Conservation (phyloP, 148 eudicot genomes). For the Euryodendron excelsum region DNA sequence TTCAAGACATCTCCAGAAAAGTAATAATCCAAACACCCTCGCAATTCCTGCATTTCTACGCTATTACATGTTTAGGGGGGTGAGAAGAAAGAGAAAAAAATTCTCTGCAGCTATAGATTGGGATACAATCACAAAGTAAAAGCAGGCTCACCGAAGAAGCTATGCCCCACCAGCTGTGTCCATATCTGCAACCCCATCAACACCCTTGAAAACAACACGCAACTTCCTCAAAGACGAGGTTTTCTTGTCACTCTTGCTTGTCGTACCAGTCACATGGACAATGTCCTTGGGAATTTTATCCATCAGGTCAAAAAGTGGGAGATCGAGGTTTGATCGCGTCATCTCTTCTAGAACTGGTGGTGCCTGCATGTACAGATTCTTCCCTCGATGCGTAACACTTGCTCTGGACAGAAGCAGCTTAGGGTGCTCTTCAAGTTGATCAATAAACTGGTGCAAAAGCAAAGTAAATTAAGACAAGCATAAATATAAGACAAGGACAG, state of each 20-base stretch:
- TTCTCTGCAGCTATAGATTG: neutral
- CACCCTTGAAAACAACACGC: conserved; percentile 70
- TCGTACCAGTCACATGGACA: conserved; percentile 65
- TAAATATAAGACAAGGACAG: neutral
- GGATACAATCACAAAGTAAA: neutral
- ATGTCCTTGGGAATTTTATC: conserved; percentile 49
- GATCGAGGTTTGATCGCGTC: conserved; percentile 72
- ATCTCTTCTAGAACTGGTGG: conserved; percentile 93
- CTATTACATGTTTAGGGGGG: neutral
- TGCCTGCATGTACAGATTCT: conserved; percentile 93
- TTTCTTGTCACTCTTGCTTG: conserved; percentile 56
- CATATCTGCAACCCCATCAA: conserved; percentile 64
- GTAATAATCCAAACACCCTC: conserved; percentile 5
- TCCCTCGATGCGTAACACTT: conserved; percentile 66
- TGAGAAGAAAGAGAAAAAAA: neutral
- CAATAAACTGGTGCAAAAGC: conserved; percentile 66
- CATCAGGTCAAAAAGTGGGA: conserved; percentile 78
- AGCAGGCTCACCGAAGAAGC: neutral
- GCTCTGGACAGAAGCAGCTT: conserved; percentile 65
- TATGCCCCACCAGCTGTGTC: conserved; percentile 83
- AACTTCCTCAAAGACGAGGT: conserved; percentile 61
- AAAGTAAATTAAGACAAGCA: neutral
- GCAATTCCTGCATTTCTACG: neutral
- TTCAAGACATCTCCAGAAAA: neutral
- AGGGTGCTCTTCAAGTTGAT: conserved; percentile 72